A percentile compares a stretch with the other conserved stretches of the same genome.
Conservation (phyloP, 352 stramenopile genomes). For the Thalassiosira oceanica region DNA sequence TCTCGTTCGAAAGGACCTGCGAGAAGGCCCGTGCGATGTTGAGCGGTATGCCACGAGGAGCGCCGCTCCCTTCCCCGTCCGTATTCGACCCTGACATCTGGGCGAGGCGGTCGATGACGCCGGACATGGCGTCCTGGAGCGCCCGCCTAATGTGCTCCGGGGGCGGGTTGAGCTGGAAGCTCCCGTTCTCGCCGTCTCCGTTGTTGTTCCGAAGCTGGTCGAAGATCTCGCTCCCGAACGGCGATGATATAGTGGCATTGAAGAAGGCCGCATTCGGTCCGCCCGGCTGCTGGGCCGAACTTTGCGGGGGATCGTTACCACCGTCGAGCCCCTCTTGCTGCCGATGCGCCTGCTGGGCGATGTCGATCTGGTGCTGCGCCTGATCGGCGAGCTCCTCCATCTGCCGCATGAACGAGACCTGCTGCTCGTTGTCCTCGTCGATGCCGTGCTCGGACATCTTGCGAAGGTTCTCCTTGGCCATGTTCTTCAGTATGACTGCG, state of each 20-base stretch:
- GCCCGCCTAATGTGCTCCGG: conserved; percentile 65
- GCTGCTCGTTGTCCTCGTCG: conserved; percentile 44
- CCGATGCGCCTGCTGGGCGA: too few species aligned
- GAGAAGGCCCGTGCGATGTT: conserved; percentile 73
- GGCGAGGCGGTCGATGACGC: conserved; percentile 68
- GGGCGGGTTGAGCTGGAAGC: conserved; percentile 32
- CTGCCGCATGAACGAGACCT: conserved; percentile 46
- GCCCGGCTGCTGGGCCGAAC: background rate
- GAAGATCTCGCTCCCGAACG: conserved; percentile 45
- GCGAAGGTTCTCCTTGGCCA: conserved; percentile 55
- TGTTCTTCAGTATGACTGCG: conserved; percentile 72
- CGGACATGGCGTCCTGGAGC: conserved; percentile 71
- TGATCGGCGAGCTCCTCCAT: conserved; percentile 49
- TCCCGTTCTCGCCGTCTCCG: conserved; percentile 26
- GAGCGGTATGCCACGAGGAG: conserved; percentile 17
- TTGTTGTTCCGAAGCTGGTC: conserved; percentile 19
- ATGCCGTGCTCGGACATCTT: conserved; percentile 41
- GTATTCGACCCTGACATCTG: conserved; percentile 41
- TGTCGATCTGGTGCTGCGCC: too few species aligned
- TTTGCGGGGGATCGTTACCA: too few species aligned
- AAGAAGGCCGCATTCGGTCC: conserved; percentile 37
- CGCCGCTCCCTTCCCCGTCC: background rate
- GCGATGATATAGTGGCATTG: conserved; percentile 47
- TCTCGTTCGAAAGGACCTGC: conserved; percentile 73
- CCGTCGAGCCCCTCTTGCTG: conserved; percentile 8